Conservation (phyloP, 2,329 filamentous ascomycete genomes). For the Tolypocladium tropicale region DNA sequence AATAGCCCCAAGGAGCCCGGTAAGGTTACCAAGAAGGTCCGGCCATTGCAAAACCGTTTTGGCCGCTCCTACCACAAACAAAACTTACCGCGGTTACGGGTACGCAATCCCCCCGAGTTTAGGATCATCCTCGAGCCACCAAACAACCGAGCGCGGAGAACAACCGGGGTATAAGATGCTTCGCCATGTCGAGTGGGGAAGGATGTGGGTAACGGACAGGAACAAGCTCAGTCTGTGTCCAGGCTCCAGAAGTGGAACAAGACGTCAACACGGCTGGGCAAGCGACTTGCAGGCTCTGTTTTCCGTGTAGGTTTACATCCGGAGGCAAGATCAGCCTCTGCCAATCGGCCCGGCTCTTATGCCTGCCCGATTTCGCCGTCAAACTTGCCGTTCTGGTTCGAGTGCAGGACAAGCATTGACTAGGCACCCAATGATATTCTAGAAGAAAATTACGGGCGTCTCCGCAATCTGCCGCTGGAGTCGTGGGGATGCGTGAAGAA, state of each 20-base stretch:
- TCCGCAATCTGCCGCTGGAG: background rate
- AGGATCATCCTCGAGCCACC: background rate
- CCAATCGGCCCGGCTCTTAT: background rate
- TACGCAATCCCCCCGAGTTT: background rate
- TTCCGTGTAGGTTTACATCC: background rate
- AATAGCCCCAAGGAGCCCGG: too few relatives aligned
- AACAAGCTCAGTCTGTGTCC: background rate
- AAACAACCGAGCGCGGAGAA: background rate
- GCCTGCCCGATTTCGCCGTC: background rate
- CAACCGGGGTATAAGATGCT: background rate
- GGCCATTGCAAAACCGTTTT: background rate
- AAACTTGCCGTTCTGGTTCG: background rate
- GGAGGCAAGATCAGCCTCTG: background rate
- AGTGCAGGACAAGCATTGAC: background rate
- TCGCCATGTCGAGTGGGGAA: background rate
- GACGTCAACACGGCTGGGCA: background rate
- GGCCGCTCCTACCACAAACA: background rate
- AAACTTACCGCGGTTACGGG: background rate
- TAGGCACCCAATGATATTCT: background rate
- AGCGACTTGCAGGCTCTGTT: too few relatives aligned
- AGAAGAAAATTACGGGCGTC: background rate
- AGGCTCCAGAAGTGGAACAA: background rate
- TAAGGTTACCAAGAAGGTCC: background rate
- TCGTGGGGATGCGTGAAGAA: background rate
- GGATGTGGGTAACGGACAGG: background rate